phyloP scores from a whole-genome alignment of 345 rosid genomes.

The Murraya paniculata region DNA sequence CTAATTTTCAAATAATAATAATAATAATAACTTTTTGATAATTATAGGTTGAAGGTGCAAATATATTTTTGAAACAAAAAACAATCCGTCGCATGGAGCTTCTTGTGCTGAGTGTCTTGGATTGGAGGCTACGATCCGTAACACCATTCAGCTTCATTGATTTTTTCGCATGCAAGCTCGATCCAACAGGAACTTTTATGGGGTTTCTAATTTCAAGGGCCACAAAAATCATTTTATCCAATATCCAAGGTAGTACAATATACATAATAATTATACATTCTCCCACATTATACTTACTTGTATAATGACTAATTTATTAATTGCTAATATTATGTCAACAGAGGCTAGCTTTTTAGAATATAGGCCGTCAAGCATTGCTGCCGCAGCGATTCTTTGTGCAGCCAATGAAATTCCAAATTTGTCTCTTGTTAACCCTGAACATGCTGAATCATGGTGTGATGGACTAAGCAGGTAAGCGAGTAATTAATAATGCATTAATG shows the following conservation, averaged over 20 bases:
- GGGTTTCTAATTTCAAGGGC: slow-evolving; percentile 68
- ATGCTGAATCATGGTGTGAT: slow-evolving; percentile 92
- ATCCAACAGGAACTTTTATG: slow-evolving; percentile 55
- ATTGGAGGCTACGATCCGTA: slow-evolving; percentile 93
- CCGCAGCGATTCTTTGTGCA: slow-evolving; percentile 83
- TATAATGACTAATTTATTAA: not conserved
- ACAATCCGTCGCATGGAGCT: slow-evolving; percentile 90
- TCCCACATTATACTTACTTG: too few species aligned
- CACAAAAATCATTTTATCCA: slow-evolving; percentile 69
- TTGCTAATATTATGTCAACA: slow-evolving; percentile 31
- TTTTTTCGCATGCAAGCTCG: slow-evolving; percentile 90
- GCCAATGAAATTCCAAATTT: slow-evolving; percentile 77
- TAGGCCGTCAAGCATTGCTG: slow-evolving; percentile 92
- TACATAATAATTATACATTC: not conserved
- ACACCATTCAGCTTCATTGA: slow-evolving; percentile 80
- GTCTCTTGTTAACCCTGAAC: slow-evolving; percentile 61
- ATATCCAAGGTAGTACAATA: slow-evolving; percentile 59
- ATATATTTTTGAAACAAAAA: slow-evolving; percentile 76
- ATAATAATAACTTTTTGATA: too few species aligned
- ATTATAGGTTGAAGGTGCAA: slow-evolving; percentile 65
- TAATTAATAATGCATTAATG: not conserved
- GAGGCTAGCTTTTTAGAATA: slow-evolving; percentile 86
- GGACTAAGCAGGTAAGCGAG: slow-evolving; percentile 77
- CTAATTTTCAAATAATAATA: not conserved
- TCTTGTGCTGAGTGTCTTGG: slow-evolving; percentile 70